Evolutionary conservation across 2,329 filamentous ascomycete genomes (phyloP).

Genomic region (Neospermospora avenae): DNA sequence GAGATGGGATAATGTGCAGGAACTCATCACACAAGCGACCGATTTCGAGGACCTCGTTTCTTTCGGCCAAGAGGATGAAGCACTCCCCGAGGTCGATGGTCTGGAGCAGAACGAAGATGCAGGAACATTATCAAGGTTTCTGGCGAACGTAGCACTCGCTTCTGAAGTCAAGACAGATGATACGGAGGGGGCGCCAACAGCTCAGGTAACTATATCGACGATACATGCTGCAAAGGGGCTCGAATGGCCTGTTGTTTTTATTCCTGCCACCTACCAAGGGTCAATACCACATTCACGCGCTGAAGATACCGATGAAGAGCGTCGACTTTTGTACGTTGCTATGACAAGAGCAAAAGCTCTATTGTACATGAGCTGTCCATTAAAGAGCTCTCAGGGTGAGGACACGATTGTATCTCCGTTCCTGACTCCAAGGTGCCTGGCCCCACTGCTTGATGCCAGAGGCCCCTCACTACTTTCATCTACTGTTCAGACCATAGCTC

Average conservation of each 20-base stretch:
- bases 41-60: constrained; percentile 53
- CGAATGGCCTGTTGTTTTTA: constrained; percentile 94
- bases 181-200: constrained; percentile 51
- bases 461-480: constrained; percentile 68
- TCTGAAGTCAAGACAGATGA: constrained; percentile 69
- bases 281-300: constrained; percentile 86
- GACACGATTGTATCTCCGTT: constrained; percentile 70
- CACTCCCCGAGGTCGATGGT: constrained; percentile 66
- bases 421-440: constrained; percentile 54
- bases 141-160: constrained; percentile 88
- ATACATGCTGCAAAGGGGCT: constrained; percentile 95
- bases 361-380: constrained; percentile 79
- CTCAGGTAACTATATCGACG: constrained; percentile 84
- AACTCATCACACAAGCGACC: constrained; percentile 75
- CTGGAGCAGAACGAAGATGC: constrained; percentile 66
- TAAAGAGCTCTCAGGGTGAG: constrained; percentile 61
- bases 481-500: constrained; percentile 63
- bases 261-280: constrained; percentile 84
- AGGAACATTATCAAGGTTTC: constrained; percentile 66
- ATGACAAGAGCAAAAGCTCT: constrained; percentile 91
- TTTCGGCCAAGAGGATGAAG: constrained; percentile 46
- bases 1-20: constrained; percentile 84
- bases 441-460: constrained; percentile 51
- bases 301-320: constrained; percentile 83
- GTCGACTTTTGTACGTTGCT: constrained; percentile 86